Base-by-base conservation (phyloP, 805 yeast genomes). In the Ogataea siamensis region DNA sequence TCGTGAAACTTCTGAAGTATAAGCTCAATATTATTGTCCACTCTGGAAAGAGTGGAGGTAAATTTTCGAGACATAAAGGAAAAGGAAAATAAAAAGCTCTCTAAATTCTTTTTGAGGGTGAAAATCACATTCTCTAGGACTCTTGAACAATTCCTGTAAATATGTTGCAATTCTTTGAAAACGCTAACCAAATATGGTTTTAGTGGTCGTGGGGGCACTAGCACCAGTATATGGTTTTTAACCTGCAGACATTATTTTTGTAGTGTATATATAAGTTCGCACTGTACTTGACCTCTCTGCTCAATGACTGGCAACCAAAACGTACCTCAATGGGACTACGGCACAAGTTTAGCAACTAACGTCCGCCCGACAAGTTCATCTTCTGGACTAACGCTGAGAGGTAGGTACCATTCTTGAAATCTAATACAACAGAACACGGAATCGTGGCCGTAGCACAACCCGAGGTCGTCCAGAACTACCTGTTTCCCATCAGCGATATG, bases 1-100 rank as follows among this genome's bases (percentile, higher is more conserved):
- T 73, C 78, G 50, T 72, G 76, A 38, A 73, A 72, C 50, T 74
- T 74, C 39, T 67, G 71, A 20, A 76, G 64, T 26, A 77, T 58
- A 41, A 70, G 71, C 45, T 73, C 78, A 12, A 75, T 66, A 37
- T 70, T 73, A 18, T 70, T 55, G 40, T 77, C 80, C 16, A 77
- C 68, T 42, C 69, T 73, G 40, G 74, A 62, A 20, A 70, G 58
- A 11, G 70, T 56, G 2, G 68, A 55, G 14, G 67, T 59, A 10
- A 73, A 63, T 30, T 60, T 62, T 26, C 69, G 73, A 42, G 74
- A 77, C 78, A 74, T 73, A 14, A 27, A 40, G 15, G 28, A 10
- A 23, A 9, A 12, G n/a, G 3, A 22, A 22, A 34, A 19, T 33
- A 22, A 23, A 15, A 28, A 10, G 11, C 17, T 28, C 18, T 7